Evolutionary conservation across 2,329 filamentous ascomycete genomes (phyloP).

Genomic region (Hypoxylon sp.): DNA sequence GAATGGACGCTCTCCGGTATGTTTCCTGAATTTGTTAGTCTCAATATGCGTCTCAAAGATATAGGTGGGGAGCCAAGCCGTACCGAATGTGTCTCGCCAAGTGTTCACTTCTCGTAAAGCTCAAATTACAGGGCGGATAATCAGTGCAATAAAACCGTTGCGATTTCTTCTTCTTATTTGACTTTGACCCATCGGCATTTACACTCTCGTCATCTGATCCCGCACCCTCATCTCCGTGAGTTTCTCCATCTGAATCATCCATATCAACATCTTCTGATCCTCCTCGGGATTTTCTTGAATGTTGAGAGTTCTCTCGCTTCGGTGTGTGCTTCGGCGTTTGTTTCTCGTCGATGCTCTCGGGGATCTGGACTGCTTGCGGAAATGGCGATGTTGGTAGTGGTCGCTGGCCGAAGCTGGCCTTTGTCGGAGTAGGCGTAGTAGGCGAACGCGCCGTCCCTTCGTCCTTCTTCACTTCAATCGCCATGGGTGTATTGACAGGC

Average conservation of each 20-base stretch:
- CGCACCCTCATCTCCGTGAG: conserved; percentile 62
- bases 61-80: conserved; percentile 45
- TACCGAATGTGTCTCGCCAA: conserved; percentile 93
- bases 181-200: conserved; percentile 73
- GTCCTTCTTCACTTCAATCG: conserved; percentile 50
- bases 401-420: conserved; percentile 68
- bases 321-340: conserved; percentile 54
- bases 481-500: conserved; percentile 61
- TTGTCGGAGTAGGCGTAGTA: conserved; percentile 71
- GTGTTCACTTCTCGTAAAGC: conserved; percentile 96
- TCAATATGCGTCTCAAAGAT: conserved; percentile 24
- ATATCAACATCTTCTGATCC: conserved; percentile 80
- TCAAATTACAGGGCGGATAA: conserved; percentile 92
- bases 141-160: conserved; percentile 97
- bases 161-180: conserved; percentile 94
- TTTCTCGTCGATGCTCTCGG: conserved; percentile 60
- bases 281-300: conserved; percentile 68
- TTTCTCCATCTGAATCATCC: conserved; percentile 79
- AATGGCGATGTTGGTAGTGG: conserved; percentile 68
- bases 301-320: conserved; percentile 70
- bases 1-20: conserved; percentile 96
- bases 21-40: conserved; percentile 74
- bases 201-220: conserved; percentile 76
- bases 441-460: conserved; percentile 49
- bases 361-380: conserved; percentile 63